Evolutionary conservation across 495 filamentous ascomycete species (phyloP), one percentile per base, ranked within the genome.

Genomic region (Talaromyces stipitatus): DNA sequence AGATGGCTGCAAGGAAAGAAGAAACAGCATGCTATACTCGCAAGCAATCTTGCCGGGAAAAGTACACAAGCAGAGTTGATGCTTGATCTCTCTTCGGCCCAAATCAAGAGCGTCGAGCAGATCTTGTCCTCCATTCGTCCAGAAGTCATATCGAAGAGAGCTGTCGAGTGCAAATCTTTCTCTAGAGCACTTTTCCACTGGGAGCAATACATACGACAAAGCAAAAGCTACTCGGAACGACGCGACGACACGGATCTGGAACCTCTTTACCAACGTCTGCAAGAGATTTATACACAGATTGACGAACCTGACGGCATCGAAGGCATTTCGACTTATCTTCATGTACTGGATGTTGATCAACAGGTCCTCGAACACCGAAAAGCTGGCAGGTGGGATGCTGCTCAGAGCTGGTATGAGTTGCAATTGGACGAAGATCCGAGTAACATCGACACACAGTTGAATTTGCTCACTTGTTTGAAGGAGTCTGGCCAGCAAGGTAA

Each of bases 251-350:
- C 78, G 18, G 72, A 76, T 20, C 69, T 80, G 36, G 80, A 86
- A 50, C 69, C 76, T 54, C 75, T 92, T 2, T 82, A 92, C 61
- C 82, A 91, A 61, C 78, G 84, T 27, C 72, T 98, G 4, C 94
- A 97, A 62, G 83, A 91, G 18, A 96, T 97, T 38, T 99, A 97
- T 69, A 91, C 89, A 1, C 85, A 95, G 60, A 97, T 99, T 52
- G 95, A 99, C 61, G 94, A 99, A 63, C 94, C 94, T 1, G 94
- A 99, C 69, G 92, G 95, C 0, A 87, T 99, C 41, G 91, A 96
- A 65, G 94, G 94, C 5, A 89, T 99, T 48, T 96, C 92, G 9
- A 83, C 87, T 4, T 85, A 94, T 64, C 69, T 97, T 23, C 84
- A 87, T 51, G 83, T 86, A 9, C 75, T 97, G 18, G 85, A 91